Evolutionary conservation across 495 filamentous ascomycete species (phyloP), one percentile per base, ranked within the genome.

Genomic region (Choiromyces venosus): DNA sequence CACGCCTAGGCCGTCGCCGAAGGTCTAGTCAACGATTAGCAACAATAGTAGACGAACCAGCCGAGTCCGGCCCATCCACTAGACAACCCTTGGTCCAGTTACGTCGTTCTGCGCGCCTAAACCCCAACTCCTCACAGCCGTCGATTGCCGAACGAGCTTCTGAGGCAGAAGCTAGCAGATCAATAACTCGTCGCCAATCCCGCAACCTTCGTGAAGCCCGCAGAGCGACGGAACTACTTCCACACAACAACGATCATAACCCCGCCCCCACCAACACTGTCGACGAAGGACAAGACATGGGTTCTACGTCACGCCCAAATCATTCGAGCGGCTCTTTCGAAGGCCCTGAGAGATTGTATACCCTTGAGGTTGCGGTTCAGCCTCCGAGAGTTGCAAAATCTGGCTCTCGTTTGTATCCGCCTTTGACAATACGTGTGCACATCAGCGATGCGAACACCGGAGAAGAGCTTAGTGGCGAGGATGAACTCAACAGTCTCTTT

Each of bases 381-480:
- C 79, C 79, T 46, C 79, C 79, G 38, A 71, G 75, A 56, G 68
- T 73, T 67, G 73, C 76, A 25, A 73, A 66, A 65, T 71, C 65
- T 42, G 73, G 76, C 36, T 64, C 73, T 56, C 79, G 75, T 33
- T 44, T 81, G 36, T 81, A 81, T 65, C 79, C 79, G 38, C 79
- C 79, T 38, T 72, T 78, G 56, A 73, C 75, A 46, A 74, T 81
- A 74, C 73, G 69, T 19, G 71, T 81, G 67, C 79, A 78, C 35
- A 81, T 81, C 18, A 73, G 56, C 78, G 79, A 81, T 46, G 68
- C 65, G 61, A 73, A 67, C 68, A 74, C 75, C 33, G 76, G 79
- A 39, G 69, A 71, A 9, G 79, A 81, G 65, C 78, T 81, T 40
- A 81, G 79, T 72, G 79, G 79, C 66, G 79, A 81, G 68, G 79